Evolutionary conservation across 805 yeast species (phyloP).

Genomic region (Pichia paraexigua): DNA sequence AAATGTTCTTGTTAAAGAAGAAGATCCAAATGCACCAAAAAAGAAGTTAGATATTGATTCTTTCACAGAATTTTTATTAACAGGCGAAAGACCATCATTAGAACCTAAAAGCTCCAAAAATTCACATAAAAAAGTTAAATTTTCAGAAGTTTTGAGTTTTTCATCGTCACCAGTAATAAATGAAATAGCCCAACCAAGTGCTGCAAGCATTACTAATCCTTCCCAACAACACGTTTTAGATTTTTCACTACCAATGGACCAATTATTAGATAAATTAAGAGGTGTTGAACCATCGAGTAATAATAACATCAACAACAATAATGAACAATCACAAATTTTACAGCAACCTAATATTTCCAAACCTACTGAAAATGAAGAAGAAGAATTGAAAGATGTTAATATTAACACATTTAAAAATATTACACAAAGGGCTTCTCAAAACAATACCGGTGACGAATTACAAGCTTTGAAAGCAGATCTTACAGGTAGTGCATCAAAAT

Average conservation of each 20-base stretch:
- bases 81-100: conserved; percentile 61
- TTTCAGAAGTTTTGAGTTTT: conserved; percentile 54
- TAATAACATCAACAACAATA: conserved; percentile 4
- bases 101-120: conserved; percentile 29
- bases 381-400: conserved; percentile 39
- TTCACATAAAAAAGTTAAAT: conserved; percentile 56
- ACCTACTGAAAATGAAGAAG: conserved; percentile 50
- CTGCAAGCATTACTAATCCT: background rate
- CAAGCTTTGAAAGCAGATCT: conserved; percentile 40
- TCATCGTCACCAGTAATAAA: conserved; percentile 21
- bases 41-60: conserved; percentile 69
- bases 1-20: conserved; percentile 2
- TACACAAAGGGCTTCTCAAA: conserved; percentile 7
- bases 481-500: conserved; percentile 50
- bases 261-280: conserved; percentile 43
- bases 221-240: conserved; percentile 34
- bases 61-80: conserved; percentile 73
- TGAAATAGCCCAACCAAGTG: conserved; percentile 4
- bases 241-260: conserved; percentile 70
- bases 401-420: conserved; percentile 12
- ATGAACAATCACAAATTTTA: background rate
- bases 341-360: conserved; percentile 18
- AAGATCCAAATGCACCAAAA: conserved; percentile 6
- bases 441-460: conserved; percentile 7
- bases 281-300: conserved; percentile 11